Conservation (phyloP, 495 filamentous ascomycete species). For the Aspergillus olivimuriae region DNA sequence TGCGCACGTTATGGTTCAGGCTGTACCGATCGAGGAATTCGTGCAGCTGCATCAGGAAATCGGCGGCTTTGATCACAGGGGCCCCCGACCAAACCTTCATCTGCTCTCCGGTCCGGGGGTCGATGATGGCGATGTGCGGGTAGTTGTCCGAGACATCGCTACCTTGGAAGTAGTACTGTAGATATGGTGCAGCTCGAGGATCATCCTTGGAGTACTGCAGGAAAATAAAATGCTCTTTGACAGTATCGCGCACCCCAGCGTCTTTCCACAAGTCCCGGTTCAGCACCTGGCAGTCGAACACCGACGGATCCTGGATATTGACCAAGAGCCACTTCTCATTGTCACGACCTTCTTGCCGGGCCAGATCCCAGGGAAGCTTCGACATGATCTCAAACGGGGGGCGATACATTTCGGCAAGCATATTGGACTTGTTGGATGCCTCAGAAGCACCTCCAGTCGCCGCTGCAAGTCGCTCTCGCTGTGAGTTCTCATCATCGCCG, state of each 20-base stretch:
- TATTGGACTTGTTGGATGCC: slow-evolving; percentile 58
- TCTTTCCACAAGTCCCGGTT: slow-evolving; percentile 97
- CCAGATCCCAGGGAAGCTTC: slow-evolving; percentile 66
- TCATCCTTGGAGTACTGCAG: slow-evolving; percentile 86
- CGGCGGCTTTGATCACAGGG: slow-evolving; percentile 65
- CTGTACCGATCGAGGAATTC: slow-evolving; percentile 97
- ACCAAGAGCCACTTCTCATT: slow-evolving; percentile 89
- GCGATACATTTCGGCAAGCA: slow-evolving; percentile 83
- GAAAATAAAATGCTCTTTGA: slow-evolving; percentile 91
- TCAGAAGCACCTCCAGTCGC: slow-evolving; percentile 72
- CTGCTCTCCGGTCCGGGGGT: slow-evolving; percentile 93
- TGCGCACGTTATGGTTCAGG: slow-evolving; percentile 77
- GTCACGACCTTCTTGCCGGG: slow-evolving; percentile 76
- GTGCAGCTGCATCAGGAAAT: slow-evolving; percentile 85
- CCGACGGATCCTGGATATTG: slow-evolving; percentile 85
- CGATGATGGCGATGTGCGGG: slow-evolving; percentile 91
- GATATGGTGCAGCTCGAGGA: slow-evolving; percentile 64
- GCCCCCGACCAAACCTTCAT: slow-evolving; percentile 91
- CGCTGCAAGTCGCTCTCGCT: slow-evolving; percentile 46
- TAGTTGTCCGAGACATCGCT: slow-evolving; percentile 71
- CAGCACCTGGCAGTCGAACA: slow-evolving; percentile 87
- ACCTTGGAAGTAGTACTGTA: slow-evolving; percentile 81
- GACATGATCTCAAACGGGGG: slow-evolving; percentile 87
- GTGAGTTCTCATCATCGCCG: slow-evolving; percentile 42
- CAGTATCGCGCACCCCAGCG: slow-evolving; percentile 62